phyloP scores from a whole-genome alignment of 805 yeast species.

The Scheffersomyces coipomensis region DNA sequence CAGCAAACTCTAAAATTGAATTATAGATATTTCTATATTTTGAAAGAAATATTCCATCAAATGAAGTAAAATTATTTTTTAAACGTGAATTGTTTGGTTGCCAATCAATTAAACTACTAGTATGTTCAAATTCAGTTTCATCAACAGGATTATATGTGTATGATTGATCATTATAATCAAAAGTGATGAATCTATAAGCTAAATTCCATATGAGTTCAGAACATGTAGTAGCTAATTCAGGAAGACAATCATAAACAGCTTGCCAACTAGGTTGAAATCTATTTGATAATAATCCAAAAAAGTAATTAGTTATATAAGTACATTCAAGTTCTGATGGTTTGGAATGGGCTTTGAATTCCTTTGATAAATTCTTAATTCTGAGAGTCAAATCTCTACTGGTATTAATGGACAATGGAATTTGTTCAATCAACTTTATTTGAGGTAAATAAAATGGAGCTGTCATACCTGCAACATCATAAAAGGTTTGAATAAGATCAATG shows the following conservation, averaged over 20 bases:
- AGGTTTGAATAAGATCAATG: slow-evolving; percentile 42
- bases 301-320: slow-evolving; percentile 30
- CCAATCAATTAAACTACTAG: slow-evolving; percentile 29
- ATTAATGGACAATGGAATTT: slow-evolving; percentile 65
- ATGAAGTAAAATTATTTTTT: slow-evolving; percentile 33
- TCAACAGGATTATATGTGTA: slow-evolving; percentile 6
- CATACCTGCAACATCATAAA: slow-evolving; percentile 15
- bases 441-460: slow-evolving; percentile 42
- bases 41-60: slow-evolving; percentile 16
- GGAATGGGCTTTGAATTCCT: slow-evolving; percentile 27
- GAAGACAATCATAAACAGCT: slow-evolving; percentile 63
- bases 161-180: slow-evolving; percentile 18
- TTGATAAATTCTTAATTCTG: slow-evolving; percentile 61
- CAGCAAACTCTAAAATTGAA: slow-evolving; percentile 38
- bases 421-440: slow-evolving; percentile 62
- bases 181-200: slow-evolving; percentile 32
- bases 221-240: slow-evolving; percentile 30
- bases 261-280: slow-evolving; percentile 86
- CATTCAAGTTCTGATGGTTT: slow-evolving; percentile 15
- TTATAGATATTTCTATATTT: slow-evolving; percentile 30
- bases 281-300: slow-evolving; percentile 65
- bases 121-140: slow-evolving; percentile 6
- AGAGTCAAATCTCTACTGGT: slow-evolving; percentile 73
- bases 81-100: slow-evolving; percentile 47
- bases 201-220: slow-evolving; percentile 56